phyloP scores from a whole-genome alignment of 1,284 basidiomycete species.

The Stygiomarasmius scandens region DNA sequence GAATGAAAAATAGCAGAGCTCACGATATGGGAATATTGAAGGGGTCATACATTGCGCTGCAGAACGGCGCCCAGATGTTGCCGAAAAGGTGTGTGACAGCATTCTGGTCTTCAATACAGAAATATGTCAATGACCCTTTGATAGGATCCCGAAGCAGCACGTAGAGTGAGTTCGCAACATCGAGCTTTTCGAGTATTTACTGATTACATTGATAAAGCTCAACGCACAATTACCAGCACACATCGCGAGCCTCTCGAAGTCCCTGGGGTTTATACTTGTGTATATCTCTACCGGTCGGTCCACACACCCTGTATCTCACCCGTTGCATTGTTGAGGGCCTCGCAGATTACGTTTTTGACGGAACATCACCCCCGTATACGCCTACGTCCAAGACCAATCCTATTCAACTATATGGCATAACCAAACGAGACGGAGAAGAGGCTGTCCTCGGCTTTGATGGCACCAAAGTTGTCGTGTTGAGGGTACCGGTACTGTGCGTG shows the following conservation, averaged over 20 bases:
- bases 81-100: constrained; percentile 61
- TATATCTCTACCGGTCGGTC: constrained; percentile 76
- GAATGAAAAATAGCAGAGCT: no score
- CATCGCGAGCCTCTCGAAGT: constrained; percentile 61
- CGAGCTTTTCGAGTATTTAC: background rate
- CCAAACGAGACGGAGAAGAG: constrained; percentile 78
- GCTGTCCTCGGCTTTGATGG: constrained; percentile 58
- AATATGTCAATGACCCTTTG: constrained; percentile 7
- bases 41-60: constrained; percentile 88
- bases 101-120: no score
- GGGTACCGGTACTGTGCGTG: constrained; percentile 79
- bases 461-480: constrained; percentile 62
- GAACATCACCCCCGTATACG: constrained; percentile 77
- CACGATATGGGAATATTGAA: constrained; percentile 30
- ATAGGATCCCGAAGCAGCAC: constrained; percentile 68
- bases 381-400: constrained; percentile 71
- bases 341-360: constrained; percentile 85
- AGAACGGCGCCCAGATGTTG: constrained; percentile 81
- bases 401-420: constrained; percentile 75
- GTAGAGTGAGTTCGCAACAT: constrained; percentile 44
- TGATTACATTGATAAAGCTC: constrained; percentile 45
- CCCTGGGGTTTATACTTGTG: constrained; percentile 61
- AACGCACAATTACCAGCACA: constrained; percentile 68
- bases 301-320: background rate
- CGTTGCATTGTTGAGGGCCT: background rate